Percentiles rank a stretch among this genome's conserved stretches.
These are phyloP conservation scores for Stagonosporopsis rhizophila DNA, from an alignment of 2,329 filamentous ascomycete species.

Conservation along the genomic window DNA sequence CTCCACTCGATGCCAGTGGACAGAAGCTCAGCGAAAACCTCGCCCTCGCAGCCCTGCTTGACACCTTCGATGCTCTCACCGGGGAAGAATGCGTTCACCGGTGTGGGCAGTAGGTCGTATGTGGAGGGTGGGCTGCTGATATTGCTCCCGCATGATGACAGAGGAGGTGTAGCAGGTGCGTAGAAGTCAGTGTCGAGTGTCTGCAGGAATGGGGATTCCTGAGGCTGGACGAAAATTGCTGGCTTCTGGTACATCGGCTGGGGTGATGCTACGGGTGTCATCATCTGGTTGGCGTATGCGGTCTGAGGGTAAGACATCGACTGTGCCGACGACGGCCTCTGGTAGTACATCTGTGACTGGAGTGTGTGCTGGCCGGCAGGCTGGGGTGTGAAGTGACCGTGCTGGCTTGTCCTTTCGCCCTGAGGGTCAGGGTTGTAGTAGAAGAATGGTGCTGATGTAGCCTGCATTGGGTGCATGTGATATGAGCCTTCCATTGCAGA, in stretches of 20 bases:
- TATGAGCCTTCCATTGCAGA: slow-evolving; percentile 71
- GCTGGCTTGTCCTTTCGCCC: slow-evolving; percentile 69
- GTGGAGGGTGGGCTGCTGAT: slow-evolving; percentile 82
- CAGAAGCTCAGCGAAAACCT: slow-evolving; percentile 74
- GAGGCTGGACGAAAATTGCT: slow-evolving; percentile 69
- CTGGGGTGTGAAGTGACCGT: slow-evolving; percentile 76
- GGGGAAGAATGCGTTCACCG: slow-evolving; percentile 76
- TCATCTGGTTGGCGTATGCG: slow-evolving; percentile 66
- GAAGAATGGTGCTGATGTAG: slow-evolving; percentile 80
- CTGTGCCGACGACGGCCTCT: slow-evolving; percentile 68
- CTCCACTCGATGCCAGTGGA: slow-evolving; percentile 77
- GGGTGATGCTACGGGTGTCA: slow-evolving; percentile 80
- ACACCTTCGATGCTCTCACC: slow-evolving; percentile 50
- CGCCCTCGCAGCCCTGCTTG: slow-evolving; percentile 69
- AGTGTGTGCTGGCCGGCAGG: slow-evolving; percentile 41
- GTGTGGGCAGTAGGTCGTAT: slow-evolving; percentile 80
- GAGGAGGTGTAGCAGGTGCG: slow-evolving; percentile 84
- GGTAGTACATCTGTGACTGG: slow-evolving; percentile 56
- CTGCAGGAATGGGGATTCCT: slow-evolving; percentile 60
- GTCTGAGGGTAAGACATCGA: slow-evolving; percentile 60
- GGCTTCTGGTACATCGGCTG: slow-evolving; percentile 78
- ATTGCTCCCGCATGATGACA: slow-evolving; percentile 84
- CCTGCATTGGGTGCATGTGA: slow-evolving; percentile 56
- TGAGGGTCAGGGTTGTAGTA: slow-evolving; percentile 83
- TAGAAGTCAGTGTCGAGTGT: slow-evolving; percentile 81